Percentiles rank a stretch among this genome's conserved stretches.
These are phyloP conservation scores for Rhizopus arrhizus DNA, from an alignment of 371 early-diverging fungal genomes.

Conservation along the genomic window DNA sequence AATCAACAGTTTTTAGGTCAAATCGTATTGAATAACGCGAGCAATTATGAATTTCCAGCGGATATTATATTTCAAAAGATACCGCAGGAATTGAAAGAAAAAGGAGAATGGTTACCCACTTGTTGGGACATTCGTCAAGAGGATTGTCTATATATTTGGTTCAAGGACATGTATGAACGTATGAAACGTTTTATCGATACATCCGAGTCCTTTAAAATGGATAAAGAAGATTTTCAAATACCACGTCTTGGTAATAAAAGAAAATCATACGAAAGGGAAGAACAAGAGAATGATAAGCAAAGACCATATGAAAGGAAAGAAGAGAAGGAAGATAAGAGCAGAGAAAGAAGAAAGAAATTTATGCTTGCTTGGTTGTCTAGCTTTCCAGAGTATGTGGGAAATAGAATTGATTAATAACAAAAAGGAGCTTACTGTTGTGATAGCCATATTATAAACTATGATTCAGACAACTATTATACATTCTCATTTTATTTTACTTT, in stretches of 20 bases:
- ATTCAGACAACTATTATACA: neutral
- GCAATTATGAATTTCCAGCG: constrained; percentile 1
- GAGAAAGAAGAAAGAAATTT: neutral
- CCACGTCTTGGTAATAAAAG: neutral
- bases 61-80: neutral
- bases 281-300: neutral
- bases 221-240: neutral
- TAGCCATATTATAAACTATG: constrained; percentile 1
- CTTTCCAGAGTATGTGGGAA: neutral
- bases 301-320: neutral
- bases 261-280: neutral
- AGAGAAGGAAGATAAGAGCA: neutral
- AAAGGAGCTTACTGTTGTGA: neutral
- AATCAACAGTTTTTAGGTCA: neutral
- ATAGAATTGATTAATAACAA: neutral
- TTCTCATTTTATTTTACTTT: constrained; percentile 1
- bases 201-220: neutral
- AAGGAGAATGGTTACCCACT: neutral
- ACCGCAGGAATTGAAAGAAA: neutral
- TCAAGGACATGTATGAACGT: neutral
- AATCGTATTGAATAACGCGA: neutral
- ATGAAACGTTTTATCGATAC: neutral
- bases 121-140: neutral
- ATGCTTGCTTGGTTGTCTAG: constrained; percentile 1
- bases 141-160: constrained; percentile 1